These are phyloP conservation scores for Ascomycota sp. DNA, from an alignment of 2,329 filamentous ascomycete genomes.

Conservation along the genomic window DNA sequence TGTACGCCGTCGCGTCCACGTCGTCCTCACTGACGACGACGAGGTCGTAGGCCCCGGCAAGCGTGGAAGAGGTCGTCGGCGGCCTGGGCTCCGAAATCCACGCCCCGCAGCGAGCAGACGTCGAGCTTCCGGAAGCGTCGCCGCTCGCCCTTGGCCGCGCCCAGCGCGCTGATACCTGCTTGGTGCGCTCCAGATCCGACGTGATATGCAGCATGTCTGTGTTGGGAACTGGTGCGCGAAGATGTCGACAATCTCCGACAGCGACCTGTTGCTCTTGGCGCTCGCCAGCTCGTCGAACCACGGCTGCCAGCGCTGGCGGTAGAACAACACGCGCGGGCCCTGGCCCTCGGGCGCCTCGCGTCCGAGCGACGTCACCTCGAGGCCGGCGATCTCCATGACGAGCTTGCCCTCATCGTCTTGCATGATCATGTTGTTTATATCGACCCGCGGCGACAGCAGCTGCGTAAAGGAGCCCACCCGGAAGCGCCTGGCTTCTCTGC, in stretches of 20 bases:
- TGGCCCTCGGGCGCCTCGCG: slow-evolving; percentile 5
- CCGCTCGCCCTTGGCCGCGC: slow-evolving; percentile 4
- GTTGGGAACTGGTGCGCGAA: slow-evolving; percentile 8
- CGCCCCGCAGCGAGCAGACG: slow-evolving; percentile 4
- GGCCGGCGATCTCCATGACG: slow-evolving; percentile 6
- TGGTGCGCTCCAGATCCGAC: slow-evolving; percentile 4
- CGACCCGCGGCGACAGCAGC: slow-evolving; percentile 7
- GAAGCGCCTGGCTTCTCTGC: slow-evolving; percentile 3
- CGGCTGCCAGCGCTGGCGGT: slow-evolving; percentile 7
- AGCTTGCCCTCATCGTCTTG: slow-evolving; percentile 4
- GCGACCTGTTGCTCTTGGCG: slow-evolving; percentile 2
- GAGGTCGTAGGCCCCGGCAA: slow-evolving; percentile 5
- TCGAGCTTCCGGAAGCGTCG: slow-evolving; percentile 6
- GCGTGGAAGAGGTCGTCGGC: slow-evolving; percentile 1
- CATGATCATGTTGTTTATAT: slow-evolving; percentile 7
- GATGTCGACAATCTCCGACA: slow-evolving; percentile 5
- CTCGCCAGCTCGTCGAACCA: slow-evolving; percentile 6
- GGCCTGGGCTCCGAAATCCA: slow-evolving; percentile 2
- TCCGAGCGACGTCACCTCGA: slow-evolving; percentile 7
- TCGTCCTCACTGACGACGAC: slow-evolving; percentile 6
- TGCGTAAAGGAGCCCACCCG: slow-evolving; percentile 6
- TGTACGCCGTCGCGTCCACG: slow-evolving; percentile 3
- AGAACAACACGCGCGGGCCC: slow-evolving; percentile 6
- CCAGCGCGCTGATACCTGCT: slow-evolving; percentile 3
- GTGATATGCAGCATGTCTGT: slow-evolving; percentile 7